Evolutionary conservation across 495 filamentous ascomycete genomes (phyloP).

Genomic region (Penicillium malachiteum): DNA sequence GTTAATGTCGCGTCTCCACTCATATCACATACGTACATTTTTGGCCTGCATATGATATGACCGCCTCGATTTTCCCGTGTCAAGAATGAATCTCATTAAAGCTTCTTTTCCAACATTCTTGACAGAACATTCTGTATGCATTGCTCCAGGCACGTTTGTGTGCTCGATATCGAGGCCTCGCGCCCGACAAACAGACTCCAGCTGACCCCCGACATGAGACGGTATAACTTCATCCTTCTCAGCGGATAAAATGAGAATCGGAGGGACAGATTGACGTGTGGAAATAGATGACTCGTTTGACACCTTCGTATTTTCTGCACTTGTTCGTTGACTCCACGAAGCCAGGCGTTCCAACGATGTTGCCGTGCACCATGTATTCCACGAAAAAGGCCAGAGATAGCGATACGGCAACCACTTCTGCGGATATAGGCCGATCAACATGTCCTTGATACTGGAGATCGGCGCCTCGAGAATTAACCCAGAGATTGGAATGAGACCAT

Average conservation of each 20-base stretch:
- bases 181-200: slow-evolving; percentile 37
- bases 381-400: slow-evolving; percentile 55
- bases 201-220: slow-evolving; percentile 48
- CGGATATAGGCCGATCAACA: slow-evolving; percentile 74
- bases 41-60: not conserved
- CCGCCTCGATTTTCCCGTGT: not conserved
- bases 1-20: no score
- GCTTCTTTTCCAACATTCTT: slow-evolving; percentile 42
- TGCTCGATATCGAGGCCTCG: slow-evolving; percentile 31
- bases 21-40: no score
- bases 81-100: slow-evolving; percentile 35
- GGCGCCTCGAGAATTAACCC: slow-evolving; percentile 74
- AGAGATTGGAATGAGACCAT: slow-evolving; percentile 29
- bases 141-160: slow-evolving; percentile 43
- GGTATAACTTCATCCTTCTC: slow-evolving; percentile 70
- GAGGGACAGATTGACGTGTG: slow-evolving; percentile 16
- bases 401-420: slow-evolving; percentile 81
- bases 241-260: slow-evolving; percentile 60
- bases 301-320: not conserved
- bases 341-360: slow-evolving; percentile 27
- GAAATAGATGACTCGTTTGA: not conserved
- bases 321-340: slow-evolving; percentile 4
- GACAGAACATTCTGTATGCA: slow-evolving; percentile 52
- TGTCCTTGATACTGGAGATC: slow-evolving; percentile 67
- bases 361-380: slow-evolving; percentile 54